These are phyloP conservation scores for Pseudonitzschia multiseries DNA, from an alignment of 108 stramenopile genomes.

Conservation along the genomic window DNA sequence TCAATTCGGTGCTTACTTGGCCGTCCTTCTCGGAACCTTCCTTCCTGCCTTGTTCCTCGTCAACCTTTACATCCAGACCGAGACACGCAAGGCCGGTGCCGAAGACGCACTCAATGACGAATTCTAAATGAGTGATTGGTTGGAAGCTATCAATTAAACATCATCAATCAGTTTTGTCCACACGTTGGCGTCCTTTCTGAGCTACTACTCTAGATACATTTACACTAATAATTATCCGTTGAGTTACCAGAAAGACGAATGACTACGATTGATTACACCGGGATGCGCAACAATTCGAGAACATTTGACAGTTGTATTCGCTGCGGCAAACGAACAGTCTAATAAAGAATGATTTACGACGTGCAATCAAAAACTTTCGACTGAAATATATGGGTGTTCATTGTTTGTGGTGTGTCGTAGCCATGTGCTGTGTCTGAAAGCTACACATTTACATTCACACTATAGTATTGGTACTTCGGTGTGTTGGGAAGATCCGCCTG, in stretches of 20 bases:
- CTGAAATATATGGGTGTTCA: too few species aligned
- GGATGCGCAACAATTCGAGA: too few species aligned
- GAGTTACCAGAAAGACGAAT: constrained; percentile 1
- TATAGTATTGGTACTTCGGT: too few species aligned
- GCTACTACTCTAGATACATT: constrained; percentile 11
- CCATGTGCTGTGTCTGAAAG: too few species aligned
- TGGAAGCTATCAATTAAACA: background rate
- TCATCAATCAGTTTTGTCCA: background rate
- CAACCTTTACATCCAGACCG: constrained; percentile 92
- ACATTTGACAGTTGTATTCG: too few species aligned
- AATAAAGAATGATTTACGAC: too few species aligned
- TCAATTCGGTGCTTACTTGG: constrained; percentile 93
- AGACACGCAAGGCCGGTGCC: constrained; percentile 79
- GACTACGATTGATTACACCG: too few species aligned
- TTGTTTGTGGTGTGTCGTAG: too few species aligned
- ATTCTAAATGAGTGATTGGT: constrained; percentile 20
- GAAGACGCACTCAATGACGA: constrained; percentile 34
- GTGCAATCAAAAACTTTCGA: too few species aligned
- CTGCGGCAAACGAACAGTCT: too few species aligned
- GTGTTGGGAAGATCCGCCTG: too few species aligned
- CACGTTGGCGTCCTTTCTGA: constrained; percentile 3
- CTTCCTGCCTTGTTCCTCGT: constrained; percentile 91
- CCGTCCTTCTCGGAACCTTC: constrained; percentile 92
- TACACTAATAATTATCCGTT: constrained; percentile 1
- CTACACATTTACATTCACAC: too few species aligned